Percentiles rank a stretch among this genome's conserved stretches.
Evolutionary conservation across 805 yeast species (phyloP).

Genomic region (Teunomyces panamensis): DNA sequence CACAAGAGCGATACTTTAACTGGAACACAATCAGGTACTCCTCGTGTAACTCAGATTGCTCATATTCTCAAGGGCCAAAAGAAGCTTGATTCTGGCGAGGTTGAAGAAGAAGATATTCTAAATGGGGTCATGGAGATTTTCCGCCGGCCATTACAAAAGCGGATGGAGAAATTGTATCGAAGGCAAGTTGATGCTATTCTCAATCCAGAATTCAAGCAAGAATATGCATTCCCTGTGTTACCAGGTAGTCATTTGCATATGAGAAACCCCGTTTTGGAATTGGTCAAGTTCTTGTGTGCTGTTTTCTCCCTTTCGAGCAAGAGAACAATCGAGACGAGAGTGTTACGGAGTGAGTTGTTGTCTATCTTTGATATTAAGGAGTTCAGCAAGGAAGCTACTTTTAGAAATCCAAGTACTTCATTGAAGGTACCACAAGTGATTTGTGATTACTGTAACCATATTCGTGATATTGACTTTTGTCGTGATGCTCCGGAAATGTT

Average conservation of each 20-base stretch:
- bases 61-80: slow-evolving; percentile 47
- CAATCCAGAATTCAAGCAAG: slow-evolving; percentile 58
- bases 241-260: slow-evolving; percentile 67
- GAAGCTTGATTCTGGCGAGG: slow-evolving; percentile 31
- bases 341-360: slow-evolving; percentile 71
- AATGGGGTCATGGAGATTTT: slow-evolving; percentile 55
- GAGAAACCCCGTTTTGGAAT: slow-evolving; percentile 73
- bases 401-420: slow-evolving; percentile 71
- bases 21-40: slow-evolving; percentile 45
- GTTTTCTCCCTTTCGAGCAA: slow-evolving; percentile 64
- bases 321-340: slow-evolving; percentile 67
- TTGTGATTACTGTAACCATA: slow-evolving; percentile 76
- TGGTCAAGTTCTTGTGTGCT: slow-evolving; percentile 73
- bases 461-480: slow-evolving; percentile 80
- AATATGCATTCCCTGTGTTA: slow-evolving; percentile 68
- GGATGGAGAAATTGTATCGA: slow-evolving; percentile 62
- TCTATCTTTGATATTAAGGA: slow-evolving; percentile 77
- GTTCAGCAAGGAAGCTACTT: slow-evolving; percentile 72
- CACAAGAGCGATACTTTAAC: slow-evolving; percentile 43
- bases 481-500: slow-evolving; percentile 52
- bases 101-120: slow-evolving; percentile 31
- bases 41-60: slow-evolving; percentile 67
- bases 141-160: slow-evolving; percentile 59
- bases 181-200: slow-evolving; percentile 72
- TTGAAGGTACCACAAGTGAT: slow-evolving; percentile 63